Percentiles rank a stretch among this genome's conserved stretches.
These are phyloP conservation scores for Candida tetrigidarum DNA, from an alignment of 1,139 yeast genomes.

Conservation along the genomic window DNA sequence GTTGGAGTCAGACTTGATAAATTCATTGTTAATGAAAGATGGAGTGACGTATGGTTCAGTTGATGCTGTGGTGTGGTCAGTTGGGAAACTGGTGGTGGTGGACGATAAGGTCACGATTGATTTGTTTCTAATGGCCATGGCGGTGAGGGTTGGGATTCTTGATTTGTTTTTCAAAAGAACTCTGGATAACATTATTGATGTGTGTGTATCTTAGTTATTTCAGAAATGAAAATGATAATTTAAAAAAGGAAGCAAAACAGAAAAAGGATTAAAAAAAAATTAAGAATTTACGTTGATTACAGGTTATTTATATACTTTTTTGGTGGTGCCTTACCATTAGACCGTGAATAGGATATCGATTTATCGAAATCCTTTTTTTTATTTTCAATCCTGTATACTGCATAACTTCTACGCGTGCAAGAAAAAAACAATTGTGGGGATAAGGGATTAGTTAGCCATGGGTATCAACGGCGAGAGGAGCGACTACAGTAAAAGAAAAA, in stretches of 20 bases:
- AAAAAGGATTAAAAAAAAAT: neutral
- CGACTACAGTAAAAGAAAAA: neutral
- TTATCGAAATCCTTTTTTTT: slow-evolving; percentile 7
- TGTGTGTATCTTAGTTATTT: neutral
- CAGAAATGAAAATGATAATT: neutral
- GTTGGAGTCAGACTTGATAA: slow-evolving; percentile 55
- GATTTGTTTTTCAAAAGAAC: slow-evolving; percentile 11
- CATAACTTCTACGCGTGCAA: neutral
- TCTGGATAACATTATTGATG: slow-evolving; percentile 20
- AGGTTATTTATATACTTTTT: neutral
- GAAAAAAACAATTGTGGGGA: neutral
- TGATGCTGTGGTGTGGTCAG: slow-evolving; percentile 42
- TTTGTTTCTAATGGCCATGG: slow-evolving; percentile 21
- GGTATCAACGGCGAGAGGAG: slow-evolving; percentile 3
- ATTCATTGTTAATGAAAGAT: slow-evolving; percentile 60
- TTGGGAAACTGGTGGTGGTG: slow-evolving; percentile 45
- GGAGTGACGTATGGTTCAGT: slow-evolving; percentile 57
- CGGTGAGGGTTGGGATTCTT: slow-evolving; percentile 4
- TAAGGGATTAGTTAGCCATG: slow-evolving; percentile 3
- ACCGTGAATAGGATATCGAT: slow-evolving; percentile 9
- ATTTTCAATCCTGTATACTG: neutral
- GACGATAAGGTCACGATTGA: slow-evolving; percentile 33
- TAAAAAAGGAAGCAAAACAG: neutral
- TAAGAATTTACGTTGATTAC: too few relatives aligned
- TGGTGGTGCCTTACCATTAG: neutral